These are phyloP conservation scores for Xylariaceae sp. DNA, from an alignment of 2,329 filamentous ascomycete species.

Conservation along the genomic window DNA sequence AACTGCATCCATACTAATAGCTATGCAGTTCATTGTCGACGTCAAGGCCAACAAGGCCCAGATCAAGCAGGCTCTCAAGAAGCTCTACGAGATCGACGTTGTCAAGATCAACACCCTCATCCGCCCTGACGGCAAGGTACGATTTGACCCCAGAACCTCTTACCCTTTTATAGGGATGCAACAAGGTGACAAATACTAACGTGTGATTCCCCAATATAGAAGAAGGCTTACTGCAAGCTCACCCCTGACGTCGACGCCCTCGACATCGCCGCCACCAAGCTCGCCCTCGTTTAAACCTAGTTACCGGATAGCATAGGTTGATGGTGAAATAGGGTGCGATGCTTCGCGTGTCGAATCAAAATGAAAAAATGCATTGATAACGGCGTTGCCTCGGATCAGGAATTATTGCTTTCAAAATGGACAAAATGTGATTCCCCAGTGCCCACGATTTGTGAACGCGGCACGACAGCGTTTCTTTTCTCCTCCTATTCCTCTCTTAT, in stretches of 20 bases:
- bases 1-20: conserved; percentile 16
- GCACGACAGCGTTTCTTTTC: conserved; percentile 1
- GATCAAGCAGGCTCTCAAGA: conserved; percentile 97
- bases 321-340: conserved; percentile 20
- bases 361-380: conserved; percentile 32
- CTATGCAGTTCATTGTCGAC: conserved; percentile 72
- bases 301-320: conserved; percentile 15
- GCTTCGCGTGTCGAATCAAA: conserved; percentile 24
- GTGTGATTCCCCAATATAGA: conserved; percentile 35
- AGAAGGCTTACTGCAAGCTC: conserved; percentile 97
- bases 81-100: conserved; percentile 96
- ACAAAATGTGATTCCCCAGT: conserved; percentile 30
- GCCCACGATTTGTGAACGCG: conserved; percentile 15
- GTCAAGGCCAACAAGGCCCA: conserved; percentile 99
- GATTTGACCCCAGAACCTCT: neutral
- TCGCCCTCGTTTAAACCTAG: conserved; percentile 79
- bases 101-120: conserved; percentile 99
- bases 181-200: neutral
- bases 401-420: conserved; percentile 31
- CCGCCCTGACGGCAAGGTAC: conserved; percentile 41
- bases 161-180: conserved; percentile 44
- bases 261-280: conserved; percentile 98
- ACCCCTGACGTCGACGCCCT: conserved; percentile 96
- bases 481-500: conserved; percentile 7
- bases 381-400: conserved; percentile 34